Evolutionary conservation across 1,139 yeast species (phyloP).

Genomic region (Waltiozyma sp.): DNA sequence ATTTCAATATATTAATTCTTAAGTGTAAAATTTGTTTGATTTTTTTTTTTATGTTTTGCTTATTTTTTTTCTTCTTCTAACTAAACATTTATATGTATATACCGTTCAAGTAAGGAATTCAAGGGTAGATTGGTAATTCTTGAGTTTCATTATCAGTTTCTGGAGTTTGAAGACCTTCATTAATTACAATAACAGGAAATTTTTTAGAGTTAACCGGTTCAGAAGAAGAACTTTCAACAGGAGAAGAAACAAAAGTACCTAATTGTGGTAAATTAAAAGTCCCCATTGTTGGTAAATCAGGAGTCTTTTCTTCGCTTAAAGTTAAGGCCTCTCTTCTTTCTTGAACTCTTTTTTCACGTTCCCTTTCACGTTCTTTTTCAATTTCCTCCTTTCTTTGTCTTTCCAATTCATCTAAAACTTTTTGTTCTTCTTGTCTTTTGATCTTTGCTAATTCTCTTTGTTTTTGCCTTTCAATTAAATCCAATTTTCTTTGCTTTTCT

Average conservation of each 20-base stretch:
- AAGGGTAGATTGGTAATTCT: background rate
- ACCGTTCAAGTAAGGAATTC: too few species aligned
- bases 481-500: slow-evolving; percentile 1
- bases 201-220: too few species aligned
- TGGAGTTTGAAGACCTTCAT: background rate
- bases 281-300: background rate
- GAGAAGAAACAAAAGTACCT: background rate
- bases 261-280: background rate
- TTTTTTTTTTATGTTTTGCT: too few species aligned
- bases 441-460: slow-evolving; percentile 10
- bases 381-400: slow-evolving; percentile 11
- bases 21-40: too few species aligned
- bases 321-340: slow-evolving; percentile 10
- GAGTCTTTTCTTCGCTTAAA: background rate
- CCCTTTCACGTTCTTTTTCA: slow-evolving; percentile 16
- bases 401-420: slow-evolving; percentile 12
- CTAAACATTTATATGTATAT: too few species aligned
- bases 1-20: too few species aligned
- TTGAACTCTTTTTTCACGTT: slow-evolving; percentile 13
- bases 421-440: slow-evolving; percentile 9
- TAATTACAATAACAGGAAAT: too few species aligned
- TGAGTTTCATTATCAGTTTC: background rate
- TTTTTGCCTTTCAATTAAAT: slow-evolving; percentile 13
- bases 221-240: background rate
- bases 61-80: too few species aligned